Evolutionary conservation across 2,329 filamentous ascomycete species (phyloP).

Genomic region (Arthrobotrys conoides): DNA sequence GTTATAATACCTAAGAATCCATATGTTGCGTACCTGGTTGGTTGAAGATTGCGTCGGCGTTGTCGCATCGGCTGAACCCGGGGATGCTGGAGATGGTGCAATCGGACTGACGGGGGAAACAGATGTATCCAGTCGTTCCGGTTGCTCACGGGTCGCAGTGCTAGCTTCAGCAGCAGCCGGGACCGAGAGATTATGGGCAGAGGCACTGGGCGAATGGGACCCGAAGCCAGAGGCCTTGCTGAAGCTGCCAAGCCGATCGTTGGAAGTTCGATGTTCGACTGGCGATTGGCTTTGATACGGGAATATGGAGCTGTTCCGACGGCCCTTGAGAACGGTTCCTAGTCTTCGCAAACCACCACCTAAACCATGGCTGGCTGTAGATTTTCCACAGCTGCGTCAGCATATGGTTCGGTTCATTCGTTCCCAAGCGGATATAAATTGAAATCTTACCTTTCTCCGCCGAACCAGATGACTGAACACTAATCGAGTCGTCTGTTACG

Average conservation of each 20-base stretch:
- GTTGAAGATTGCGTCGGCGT: slow-evolving; percentile 41
- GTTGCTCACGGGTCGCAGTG: slow-evolving; percentile 31
- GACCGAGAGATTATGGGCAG: slow-evolving; percentile 56
- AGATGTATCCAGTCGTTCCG: slow-evolving; percentile 39
- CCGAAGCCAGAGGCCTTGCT: slow-evolving; percentile 32
- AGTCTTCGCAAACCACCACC: slow-evolving; percentile 64
- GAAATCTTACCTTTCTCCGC: slow-evolving; percentile 63
- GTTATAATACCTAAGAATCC: background rate
- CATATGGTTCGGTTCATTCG: background rate
- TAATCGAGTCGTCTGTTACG: slow-evolving; percentile 71
- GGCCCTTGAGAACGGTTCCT: slow-evolving; percentile 65
- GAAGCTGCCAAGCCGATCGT: slow-evolving; percentile 56
- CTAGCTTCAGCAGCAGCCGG: slow-evolving; percentile 36
- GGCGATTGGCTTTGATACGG: slow-evolving; percentile 62
- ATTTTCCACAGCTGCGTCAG: background rate
- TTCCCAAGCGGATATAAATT: background rate
- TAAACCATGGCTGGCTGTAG: slow-evolving; percentile 34
- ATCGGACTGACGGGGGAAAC: slow-evolving; percentile 34
- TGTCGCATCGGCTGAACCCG: slow-evolving; percentile 32
- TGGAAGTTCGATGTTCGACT: slow-evolving; percentile 56
- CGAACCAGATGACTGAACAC: slow-evolving; percentile 72
- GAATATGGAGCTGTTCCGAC: slow-evolving; percentile 64
- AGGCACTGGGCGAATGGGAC: slow-evolving; percentile 46
- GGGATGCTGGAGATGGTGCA: slow-evolving; percentile 29
- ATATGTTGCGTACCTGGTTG: slow-evolving; percentile 41